Evolutionary conservation across 2,329 filamentous ascomycete species (phyloP).

Genomic region (Phoma sp.): DNA sequence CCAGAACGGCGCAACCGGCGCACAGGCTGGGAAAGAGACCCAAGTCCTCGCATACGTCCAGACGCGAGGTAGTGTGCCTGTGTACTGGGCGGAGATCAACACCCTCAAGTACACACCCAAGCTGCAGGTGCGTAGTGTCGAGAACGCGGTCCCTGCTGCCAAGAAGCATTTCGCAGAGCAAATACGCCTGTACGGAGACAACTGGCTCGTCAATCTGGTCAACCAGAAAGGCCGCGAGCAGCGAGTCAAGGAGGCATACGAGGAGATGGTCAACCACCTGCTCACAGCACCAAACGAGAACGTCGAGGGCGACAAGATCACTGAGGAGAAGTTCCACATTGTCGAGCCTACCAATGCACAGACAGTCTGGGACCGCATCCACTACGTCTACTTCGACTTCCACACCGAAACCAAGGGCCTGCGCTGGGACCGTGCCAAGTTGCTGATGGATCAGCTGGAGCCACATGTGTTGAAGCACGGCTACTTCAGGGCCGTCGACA

Average conservation of each 20-base stretch:
- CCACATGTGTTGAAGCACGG: slow-evolving; percentile 78
- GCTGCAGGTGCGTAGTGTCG: slow-evolving; percentile 83
- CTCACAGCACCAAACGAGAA: slow-evolving; percentile 72
- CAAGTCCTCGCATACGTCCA: slow-evolving; percentile 96
- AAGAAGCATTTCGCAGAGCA: slow-evolving; percentile 92
- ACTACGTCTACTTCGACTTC: slow-evolving; percentile 99
- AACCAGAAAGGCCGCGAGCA: slow-evolving; percentile 94
- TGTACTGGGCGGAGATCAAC: slow-evolving; percentile 97
- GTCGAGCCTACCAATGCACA: slow-evolving; percentile 69
- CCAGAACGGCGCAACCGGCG: slow-evolving; percentile 69
- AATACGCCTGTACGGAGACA: slow-evolving; percentile 91
- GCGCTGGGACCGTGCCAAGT: slow-evolving; percentile 87
- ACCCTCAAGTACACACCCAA: slow-evolving; percentile 89
- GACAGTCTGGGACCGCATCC: slow-evolving; percentile 79
- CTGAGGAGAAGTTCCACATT: slow-evolving; percentile 80
- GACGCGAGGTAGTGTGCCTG: slow-evolving; percentile 92
- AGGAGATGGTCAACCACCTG: slow-evolving; percentile 82
- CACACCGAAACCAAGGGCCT: slow-evolving; percentile 97
- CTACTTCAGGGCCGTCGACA: slow-evolving; percentile 92
- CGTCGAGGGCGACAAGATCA: slow-evolving; percentile 68
- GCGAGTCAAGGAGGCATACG: slow-evolving; percentile 89
- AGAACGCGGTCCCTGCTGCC: slow-evolving; percentile 79
- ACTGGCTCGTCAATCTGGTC: slow-evolving; percentile 95
- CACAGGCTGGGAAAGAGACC: slow-evolving; percentile 70
- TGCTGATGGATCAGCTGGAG: slow-evolving; percentile 81